Percentiles rank a stretch among this genome's conserved stretches.
phyloP scores from a whole-genome alignment of 73 alveolate genomes.

The Symbiodinium natans region DNA sequence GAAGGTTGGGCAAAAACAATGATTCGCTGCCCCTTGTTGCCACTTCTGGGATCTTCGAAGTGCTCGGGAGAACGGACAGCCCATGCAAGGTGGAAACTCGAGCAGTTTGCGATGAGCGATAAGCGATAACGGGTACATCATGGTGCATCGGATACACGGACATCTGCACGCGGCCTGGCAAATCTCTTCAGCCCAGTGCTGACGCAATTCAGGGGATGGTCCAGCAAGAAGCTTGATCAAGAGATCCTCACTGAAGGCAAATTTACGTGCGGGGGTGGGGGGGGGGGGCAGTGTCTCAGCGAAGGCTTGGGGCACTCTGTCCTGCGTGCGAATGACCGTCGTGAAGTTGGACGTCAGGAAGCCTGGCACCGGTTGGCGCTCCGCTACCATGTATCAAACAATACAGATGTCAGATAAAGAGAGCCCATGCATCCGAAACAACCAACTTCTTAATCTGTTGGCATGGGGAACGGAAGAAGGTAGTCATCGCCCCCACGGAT shows the following conservation, averaged over 20 bases:
- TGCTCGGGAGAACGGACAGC: too few species aligned
- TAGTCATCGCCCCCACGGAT: conserved; percentile 46
- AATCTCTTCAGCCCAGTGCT: conserved; percentile 82
- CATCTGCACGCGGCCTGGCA: conserved; percentile 47
- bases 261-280: background rate
- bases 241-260: background rate
- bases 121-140: too few species aligned
- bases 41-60: too few species aligned
- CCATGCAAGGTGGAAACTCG: too few species aligned
- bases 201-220: conserved; percentile 46
- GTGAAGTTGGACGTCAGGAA: conserved; percentile 37
- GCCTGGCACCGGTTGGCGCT: background rate
- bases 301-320: background rate
- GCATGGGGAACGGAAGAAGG: conserved; percentile 42
- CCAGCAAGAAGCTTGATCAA: conserved; percentile 64
- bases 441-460: too few species aligned
- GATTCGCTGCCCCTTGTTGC: too few species aligned
- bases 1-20: too few species aligned
- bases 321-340: conserved; percentile 56
- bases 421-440: too few species aligned
- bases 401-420: too few species aligned
- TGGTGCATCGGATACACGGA: too few species aligned
- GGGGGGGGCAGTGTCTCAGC: too few species aligned
- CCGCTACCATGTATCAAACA: background rate
- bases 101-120: too few species aligned